Conservation (phyloP, 768 basidiomycete genomes). For the Tephrocybe sp. region DNA sequence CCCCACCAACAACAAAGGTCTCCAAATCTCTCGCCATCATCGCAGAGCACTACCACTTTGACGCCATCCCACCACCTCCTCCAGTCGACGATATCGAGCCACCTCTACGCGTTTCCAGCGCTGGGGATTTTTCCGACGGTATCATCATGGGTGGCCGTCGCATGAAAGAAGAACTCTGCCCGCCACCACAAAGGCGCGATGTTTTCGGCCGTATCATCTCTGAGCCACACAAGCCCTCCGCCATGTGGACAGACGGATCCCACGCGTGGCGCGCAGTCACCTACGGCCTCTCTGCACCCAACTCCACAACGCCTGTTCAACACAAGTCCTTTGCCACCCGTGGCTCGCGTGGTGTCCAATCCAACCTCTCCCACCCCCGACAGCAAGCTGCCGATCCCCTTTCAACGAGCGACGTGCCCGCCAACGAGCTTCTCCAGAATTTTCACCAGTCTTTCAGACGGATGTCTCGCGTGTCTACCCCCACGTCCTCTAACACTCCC, state of each 20-base stretch:
- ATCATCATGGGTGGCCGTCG: constrained; percentile 70
- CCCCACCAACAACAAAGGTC: constrained; percentile 24
- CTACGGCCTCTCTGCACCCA: constrained; percentile 51
- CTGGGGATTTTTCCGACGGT: constrained; percentile 50
- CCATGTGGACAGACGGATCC: constrained; percentile 71
- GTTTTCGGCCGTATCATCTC: constrained; percentile 27
- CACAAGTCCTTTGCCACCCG: constrained; percentile 53
- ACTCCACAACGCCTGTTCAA: constrained; percentile 30
- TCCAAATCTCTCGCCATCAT: constrained; percentile 32
- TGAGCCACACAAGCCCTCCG: constrained; percentile 45
- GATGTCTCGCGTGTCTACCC: constrained; percentile 42
- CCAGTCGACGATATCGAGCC: constrained; percentile 35
- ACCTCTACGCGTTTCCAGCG: constrained; percentile 20
- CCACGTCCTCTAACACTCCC: constrained; percentile 32
- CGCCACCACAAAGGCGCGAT: constrained; percentile 41
- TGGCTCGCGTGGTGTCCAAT: constrained; percentile 47
- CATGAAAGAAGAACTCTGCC: constrained; percentile 44
- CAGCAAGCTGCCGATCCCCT: constrained; percentile 10
- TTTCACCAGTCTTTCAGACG: constrained; percentile 61
- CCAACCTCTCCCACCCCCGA: constrained; percentile 32
- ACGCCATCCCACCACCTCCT: constrained; percentile 54
- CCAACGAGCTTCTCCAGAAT: constrained; percentile 47
- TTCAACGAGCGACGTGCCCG: constrained; percentile 14
- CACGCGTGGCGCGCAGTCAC: constrained; percentile 68
- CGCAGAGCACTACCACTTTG: constrained; percentile 42